Conservation (phyloP, 2,329 filamentous ascomycete genomes). For the Penicillium sp. region DNA sequence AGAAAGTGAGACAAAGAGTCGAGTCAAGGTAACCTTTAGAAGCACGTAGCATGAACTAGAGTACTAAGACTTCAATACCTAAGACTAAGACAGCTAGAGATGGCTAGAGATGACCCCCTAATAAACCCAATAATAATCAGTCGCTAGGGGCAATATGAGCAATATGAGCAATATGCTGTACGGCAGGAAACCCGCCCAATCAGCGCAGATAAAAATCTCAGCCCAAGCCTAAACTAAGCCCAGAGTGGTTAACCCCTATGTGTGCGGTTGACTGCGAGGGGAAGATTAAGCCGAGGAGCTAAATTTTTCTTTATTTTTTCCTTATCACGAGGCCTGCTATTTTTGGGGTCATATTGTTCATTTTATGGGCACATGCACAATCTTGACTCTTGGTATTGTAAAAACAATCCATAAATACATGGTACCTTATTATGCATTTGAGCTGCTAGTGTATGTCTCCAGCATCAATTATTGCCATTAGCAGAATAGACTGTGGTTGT, state of each 20-base stretch:
- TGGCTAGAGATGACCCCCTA: too few species aligned
- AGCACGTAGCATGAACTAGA: neutral
- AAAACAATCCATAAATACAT: neutral
- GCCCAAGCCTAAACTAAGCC: neutral
- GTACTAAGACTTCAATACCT: neutral
- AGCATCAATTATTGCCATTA: neutral
- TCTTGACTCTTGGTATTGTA: neutral
- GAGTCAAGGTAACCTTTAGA: neutral
- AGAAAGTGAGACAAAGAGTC: slow-evolving; percentile 5
- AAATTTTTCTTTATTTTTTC: neutral
- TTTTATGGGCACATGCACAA: neutral
- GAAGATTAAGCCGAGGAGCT: slow-evolving; percentile 7
- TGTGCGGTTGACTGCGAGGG: neutral
- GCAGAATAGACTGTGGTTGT: neutral
- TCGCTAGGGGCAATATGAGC: slow-evolving; percentile 15
- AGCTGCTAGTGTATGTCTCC: neutral
- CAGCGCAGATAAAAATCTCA: neutral
- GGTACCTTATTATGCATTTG: neutral
- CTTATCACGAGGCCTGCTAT: slow-evolving; percentile 8
- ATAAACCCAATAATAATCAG: neutral
- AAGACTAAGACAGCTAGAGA: too few species aligned
- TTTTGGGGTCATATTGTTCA: neutral
- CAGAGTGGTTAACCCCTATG: neutral
- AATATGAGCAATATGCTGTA: neutral
- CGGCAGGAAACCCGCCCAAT: slow-evolving; percentile 3